Conservation (phyloP, 768 basidiomycete genomes). For the Lactarius sanguifluus region DNA sequence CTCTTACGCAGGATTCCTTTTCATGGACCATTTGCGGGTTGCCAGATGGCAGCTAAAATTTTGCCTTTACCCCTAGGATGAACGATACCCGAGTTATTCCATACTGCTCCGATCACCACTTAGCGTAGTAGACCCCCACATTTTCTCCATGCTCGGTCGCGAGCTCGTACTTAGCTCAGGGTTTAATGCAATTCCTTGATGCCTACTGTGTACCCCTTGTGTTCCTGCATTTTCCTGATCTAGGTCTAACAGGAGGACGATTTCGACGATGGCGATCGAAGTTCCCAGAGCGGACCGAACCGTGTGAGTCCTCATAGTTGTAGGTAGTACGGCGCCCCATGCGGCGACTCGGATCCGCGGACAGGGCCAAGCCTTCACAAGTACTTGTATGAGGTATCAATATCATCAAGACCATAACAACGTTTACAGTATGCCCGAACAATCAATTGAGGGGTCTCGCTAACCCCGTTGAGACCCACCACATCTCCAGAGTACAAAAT, state of each 20-base stretch:
- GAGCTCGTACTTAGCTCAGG: background rate
- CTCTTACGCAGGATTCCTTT: background rate
- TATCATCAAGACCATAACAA: too few relatives aligned
- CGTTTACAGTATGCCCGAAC: too few relatives aligned
- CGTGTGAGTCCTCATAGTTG: too few relatives aligned
- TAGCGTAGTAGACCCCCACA: background rate
- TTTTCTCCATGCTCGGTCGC: background rate
- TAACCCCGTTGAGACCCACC: background rate
- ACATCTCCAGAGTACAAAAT: background rate
- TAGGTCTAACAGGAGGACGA: background rate
- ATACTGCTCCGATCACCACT: background rate
- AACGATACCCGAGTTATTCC: background rate
- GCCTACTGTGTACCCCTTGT: background rate
- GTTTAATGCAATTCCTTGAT: background rate
- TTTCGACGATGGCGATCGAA: too few relatives aligned
- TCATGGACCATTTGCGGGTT: constrained; percentile 3
- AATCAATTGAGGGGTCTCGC: too few relatives aligned
- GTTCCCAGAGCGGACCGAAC: too few relatives aligned
- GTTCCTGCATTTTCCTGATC: background rate
- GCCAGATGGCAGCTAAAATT: background rate
- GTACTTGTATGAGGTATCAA: too few relatives aligned
- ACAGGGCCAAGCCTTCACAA: too few relatives aligned
- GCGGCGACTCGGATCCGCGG: too few relatives aligned
- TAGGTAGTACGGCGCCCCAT: too few relatives aligned
- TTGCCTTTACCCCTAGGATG: background rate